Base-by-base conservation (phyloP, 176 grass and related monocot species). In the Otatea glauca region DNA sequence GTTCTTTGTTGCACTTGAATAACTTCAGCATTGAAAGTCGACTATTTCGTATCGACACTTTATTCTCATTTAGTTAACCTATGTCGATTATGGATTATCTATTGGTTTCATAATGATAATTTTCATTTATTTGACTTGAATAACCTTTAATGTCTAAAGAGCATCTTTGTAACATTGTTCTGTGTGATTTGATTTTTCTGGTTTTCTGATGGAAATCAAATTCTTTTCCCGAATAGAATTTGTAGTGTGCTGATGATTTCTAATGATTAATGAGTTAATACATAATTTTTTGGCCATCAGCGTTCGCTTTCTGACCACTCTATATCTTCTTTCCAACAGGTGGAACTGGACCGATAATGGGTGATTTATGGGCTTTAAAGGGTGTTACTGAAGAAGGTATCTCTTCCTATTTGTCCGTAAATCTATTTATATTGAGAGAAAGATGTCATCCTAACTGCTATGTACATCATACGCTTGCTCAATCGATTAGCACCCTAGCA, bases 291-390 rank as follows among this genome's bases (percentile, higher is more conserved):
- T 68, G 6, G 53, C 44, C 61, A 75, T 51, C 17, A 63, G 43
- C 25, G 44, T 7, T 23, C 45, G 29, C 18, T 64, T 39, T 54
- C 61, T 68, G 32, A 74, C 14, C 55, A 56, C 55, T 88, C 47
- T 51, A 15, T 55, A 61, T 75, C 35, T 83, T 75, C 61, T 72
- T 82, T 79, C 42, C 53, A 60, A 86, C 68, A 98, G 96, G 96
- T 79, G 96, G 93, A 47, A 81, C 82, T 83, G 96, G 96, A 34
- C 85, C 96, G 16, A 95, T 98, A 87, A 95, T 98, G 96, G 91
- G 93, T 70, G 96, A 98, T 83, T 84, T 95, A 70, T 98, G 96
- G 96, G 96, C 96, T 86, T 93, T 98, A 75, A 98, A 98, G 88
- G 93, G 96, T 82, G 37, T 98, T 65, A 93, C 92, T 78, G 92